Conservation (phyloP, 306 rosid genomes). For the Prinsepia uniflora region DNA sequence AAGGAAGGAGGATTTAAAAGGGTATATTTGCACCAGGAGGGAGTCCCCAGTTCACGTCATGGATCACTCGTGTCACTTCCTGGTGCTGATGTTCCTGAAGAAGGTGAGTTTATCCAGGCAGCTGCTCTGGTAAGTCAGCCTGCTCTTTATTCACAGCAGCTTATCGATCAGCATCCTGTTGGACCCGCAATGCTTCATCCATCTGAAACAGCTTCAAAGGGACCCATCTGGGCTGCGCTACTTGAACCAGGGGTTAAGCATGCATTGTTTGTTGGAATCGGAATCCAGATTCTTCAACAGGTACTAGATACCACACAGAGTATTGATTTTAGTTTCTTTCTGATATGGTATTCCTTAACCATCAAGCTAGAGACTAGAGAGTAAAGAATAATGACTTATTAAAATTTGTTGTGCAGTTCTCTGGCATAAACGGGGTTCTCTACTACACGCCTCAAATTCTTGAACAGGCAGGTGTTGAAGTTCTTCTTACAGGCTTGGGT, state of each 20-base stretch:
- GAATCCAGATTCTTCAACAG: constrained; percentile 88
- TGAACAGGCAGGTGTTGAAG: constrained; percentile 73
- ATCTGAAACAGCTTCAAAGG: constrained; percentile 55
- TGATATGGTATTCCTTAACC: background rate
- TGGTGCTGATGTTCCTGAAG: constrained; percentile 50
- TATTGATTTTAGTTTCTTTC: background rate
- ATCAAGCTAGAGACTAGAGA: too few relatives aligned
- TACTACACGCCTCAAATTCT: constrained; percentile 92
- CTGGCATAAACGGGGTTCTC: constrained; percentile 82
- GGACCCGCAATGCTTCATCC: constrained; percentile 94
- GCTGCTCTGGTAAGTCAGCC: constrained; percentile 92
- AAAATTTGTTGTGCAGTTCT: constrained; percentile 43
- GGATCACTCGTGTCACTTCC: constrained; percentile 76
- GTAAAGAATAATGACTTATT: background rate
- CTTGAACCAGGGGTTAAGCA: constrained; percentile 77
- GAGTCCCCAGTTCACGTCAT: constrained; percentile 56
- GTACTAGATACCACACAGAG: constrained; percentile 26
- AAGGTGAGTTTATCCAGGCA: constrained; percentile 76
- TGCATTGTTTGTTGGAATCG: constrained; percentile 68
- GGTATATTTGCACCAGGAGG: constrained; percentile 80
- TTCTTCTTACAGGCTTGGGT: constrained; percentile 59
- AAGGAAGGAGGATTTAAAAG: constrained; percentile 72
- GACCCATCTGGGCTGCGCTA: constrained; percentile 65
- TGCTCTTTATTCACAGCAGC: constrained; percentile 70
- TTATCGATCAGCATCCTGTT: constrained; percentile 49